Evolutionary conservation across 2,329 filamentous ascomycete genomes (phyloP), one percentile per base, ranked within the genome.

Genomic region (Hymenotorrendiella dingleyae): DNA sequence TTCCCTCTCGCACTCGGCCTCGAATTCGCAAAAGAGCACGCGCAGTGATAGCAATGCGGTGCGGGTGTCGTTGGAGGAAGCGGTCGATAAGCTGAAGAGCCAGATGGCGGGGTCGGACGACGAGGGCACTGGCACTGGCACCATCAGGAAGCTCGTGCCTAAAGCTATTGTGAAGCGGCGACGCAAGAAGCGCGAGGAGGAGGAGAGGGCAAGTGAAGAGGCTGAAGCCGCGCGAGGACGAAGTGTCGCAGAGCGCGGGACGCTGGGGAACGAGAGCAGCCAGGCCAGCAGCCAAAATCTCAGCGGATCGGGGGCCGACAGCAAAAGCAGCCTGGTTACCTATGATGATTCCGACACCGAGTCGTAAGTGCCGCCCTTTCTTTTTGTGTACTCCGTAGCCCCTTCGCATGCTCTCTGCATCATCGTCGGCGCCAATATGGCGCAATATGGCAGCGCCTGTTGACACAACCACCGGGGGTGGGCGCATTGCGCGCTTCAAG

Each of bases 81-180:
- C 49, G 34, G 46, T 54, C 10, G 58, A 59, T 10, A 55, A 50
- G 43, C 27, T 54, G 17, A 59, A 54, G 39, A 38, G 41, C 10
- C 43, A 42, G 14, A 44, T 28, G 10, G 44, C 19, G 8, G 33
- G 36, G 9, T 42, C 40, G 4, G 50, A 54, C 10, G 54, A 59
- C 17, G 48, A 53, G 11, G 48, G 35, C 20, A 48, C 49, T 33
- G 36, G 23, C 10, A 43, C 47, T 42, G 65, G 59, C 48, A 64
- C 66, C 10, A 61, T 76, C 32, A 67, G 65, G 44, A 78, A 75
- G 61, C 66, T 80, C 22, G 61, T 80, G 26, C 68, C 74, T 39
- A 76, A 72, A 55, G 65, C 68, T 27, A 67, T 79, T 41, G 62
- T 64, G 21, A 65, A 66, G 36, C 74, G 71, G 55, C 69, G 72